These are phyloP conservation scores for Batkoa obscura DNA, from an alignment of 371 early-diverging fungal species.

Conservation along the genomic window DNA sequence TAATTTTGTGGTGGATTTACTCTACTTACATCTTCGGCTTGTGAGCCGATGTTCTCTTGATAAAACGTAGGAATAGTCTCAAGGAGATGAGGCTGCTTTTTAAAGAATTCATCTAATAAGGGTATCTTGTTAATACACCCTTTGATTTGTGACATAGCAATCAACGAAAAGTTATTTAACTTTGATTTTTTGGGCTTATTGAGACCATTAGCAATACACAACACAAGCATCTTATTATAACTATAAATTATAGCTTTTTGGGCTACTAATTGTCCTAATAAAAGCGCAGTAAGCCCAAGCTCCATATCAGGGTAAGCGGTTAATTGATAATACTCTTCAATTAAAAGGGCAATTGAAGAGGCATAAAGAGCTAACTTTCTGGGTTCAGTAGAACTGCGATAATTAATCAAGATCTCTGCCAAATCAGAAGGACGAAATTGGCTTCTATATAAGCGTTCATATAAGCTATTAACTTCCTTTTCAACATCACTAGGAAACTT, in stretches of 20 bases:
- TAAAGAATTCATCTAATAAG: conserved; percentile 55
- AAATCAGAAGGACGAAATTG: background rate
- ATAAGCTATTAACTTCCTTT: background rate
- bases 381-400: background rate
- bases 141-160: conserved; percentile 68
- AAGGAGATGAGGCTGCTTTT: conserved; percentile 57
- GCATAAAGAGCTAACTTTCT: background rate
- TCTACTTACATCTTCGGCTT: too few relatives aligned
- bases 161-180: conserved; percentile 75
- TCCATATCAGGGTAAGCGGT: background rate
- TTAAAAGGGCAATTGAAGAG: background rate
- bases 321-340: conserved; percentile 4
- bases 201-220: background rate
- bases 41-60: background rate
- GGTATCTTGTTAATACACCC: conserved; percentile 76
- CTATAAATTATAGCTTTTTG: background rate
- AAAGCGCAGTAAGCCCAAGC: background rate
- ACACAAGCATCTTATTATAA: background rate
- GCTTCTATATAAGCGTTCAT: background rate
- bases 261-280: background rate
- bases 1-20: too few relatives aligned
- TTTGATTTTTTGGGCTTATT: background rate
- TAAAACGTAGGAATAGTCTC: conserved; percentile 58
- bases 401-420: background rate
- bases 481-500: background rate